Base-by-base conservation (phyloP, 352 stramenopile genomes). In the Pythium utonaiense region DNA sequence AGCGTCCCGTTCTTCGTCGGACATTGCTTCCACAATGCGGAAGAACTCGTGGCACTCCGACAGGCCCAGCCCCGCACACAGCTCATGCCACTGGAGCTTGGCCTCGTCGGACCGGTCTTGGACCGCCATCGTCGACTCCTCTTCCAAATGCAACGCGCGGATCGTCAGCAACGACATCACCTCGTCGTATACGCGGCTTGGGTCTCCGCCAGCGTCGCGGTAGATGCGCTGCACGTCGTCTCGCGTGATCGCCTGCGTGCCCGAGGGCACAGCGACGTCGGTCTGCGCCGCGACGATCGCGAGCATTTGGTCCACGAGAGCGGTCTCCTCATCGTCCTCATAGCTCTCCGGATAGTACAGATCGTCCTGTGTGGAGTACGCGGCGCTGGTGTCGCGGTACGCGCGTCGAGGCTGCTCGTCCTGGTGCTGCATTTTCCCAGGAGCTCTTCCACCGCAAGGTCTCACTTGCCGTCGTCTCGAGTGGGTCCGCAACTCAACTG, bases 81-180 rank as follows among this genome's bases (percentile, higher is more conserved):
- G 70, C 55, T 91, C 73, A 7, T 49, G 62, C 53, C 82, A 80
- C 50, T 87, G 71, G 45, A 91, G 57, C 28, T 70, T 73, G 0
- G 66, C 31, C 21, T 74, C 53, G 2, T 55, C 25, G 1, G 19
- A 44, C 57, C 53, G 21, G 41, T 45, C 22, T 45, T 31, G 17
- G 48, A 28, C 16, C 40, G 38, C 12, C 33, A 53, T 22, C 49
- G 16, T 47, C 10, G 68, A 3, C 44, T 75, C 59, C n/a, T 86
- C 60, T 24, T 88, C 60, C 8, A 69, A 34, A n/a, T 69, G 69
- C 42, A 86, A 34, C 21, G 67, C 55, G 30, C 69, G 70, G 34
- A 88, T 81, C 7, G 74, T 70, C 14, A 83, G 61, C 31, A 87
- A 66, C 60, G 74, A 87, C 67, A 88, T 60, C 16, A 91, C 69